Percentiles rank a stretch among this genome's conserved stretches.
Conservation (phyloP, 768 basidiomycete genomes). For the Pulveroboletus frians region DNA sequence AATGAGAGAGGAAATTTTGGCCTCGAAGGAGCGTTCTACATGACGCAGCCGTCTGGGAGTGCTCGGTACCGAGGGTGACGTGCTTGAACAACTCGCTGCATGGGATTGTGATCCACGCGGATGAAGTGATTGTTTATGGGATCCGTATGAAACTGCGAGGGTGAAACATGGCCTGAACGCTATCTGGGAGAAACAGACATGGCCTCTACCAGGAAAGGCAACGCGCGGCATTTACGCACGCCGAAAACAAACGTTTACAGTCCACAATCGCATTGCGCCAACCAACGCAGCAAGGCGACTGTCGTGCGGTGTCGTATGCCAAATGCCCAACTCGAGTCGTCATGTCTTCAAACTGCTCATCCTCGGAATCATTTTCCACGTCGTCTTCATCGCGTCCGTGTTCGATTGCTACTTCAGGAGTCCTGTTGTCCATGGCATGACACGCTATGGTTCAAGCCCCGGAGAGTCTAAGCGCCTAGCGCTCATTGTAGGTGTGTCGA, state of each 20-base stretch:
- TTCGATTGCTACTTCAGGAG: constrained; percentile 90
- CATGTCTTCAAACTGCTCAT: constrained; percentile 42
- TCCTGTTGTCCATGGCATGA: constrained; percentile 77
- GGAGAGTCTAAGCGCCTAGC: constrained; percentile 69
- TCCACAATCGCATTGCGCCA: neutral
- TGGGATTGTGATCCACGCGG: neutral
- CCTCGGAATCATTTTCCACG: constrained; percentile 70
- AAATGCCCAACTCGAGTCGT: constrained; percentile 13
- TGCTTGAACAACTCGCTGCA: neutral
- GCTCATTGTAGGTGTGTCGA: constrained; percentile 63
- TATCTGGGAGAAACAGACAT: neutral
- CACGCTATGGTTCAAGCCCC: constrained; percentile 40
- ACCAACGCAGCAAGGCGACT: no score
- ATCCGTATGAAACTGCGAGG: neutral
- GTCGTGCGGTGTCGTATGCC: neutral
- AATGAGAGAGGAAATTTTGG: constrained; percentile 1
- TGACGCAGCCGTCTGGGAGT: constrained; percentile 14
- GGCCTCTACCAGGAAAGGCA: neutral
- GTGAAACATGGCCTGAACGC: neutral
- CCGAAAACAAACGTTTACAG: no score
- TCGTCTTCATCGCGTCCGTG: constrained; percentile 62
- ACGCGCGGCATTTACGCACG: neutral
- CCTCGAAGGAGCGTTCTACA: constrained; percentile 7
- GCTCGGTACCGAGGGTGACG: neutral
- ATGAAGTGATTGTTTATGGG: neutral